These are phyloP conservation scores for Saitozyma sp. DNA, from an alignment of 768 basidiomycete genomes.

Conservation along the genomic window DNA sequence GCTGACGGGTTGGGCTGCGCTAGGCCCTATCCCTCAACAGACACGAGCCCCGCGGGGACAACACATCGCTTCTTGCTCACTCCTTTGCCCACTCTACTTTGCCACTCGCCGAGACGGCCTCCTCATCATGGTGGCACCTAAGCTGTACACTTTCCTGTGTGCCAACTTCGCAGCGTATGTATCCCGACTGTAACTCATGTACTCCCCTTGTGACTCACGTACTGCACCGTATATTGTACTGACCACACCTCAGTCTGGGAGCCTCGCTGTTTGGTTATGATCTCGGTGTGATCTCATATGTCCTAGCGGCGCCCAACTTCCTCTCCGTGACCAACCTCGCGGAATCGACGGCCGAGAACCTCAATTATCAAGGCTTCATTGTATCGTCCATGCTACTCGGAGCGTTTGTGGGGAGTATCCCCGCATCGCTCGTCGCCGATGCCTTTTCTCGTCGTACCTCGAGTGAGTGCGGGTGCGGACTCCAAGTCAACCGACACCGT, in stretches of 20 bases:
- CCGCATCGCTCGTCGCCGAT: slow-evolving; percentile 57
- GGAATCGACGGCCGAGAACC: slow-evolving; percentile 11
- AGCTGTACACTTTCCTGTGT: slow-evolving; percentile 43
- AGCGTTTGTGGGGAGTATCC: slow-evolving; percentile 35
- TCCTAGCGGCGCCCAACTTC: slow-evolving; percentile 43
- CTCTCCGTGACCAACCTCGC: slow-evolving; percentile 15
- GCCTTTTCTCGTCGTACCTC: slow-evolving; percentile 24
- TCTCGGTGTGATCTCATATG: slow-evolving; percentile 47
- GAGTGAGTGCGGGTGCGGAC: slow-evolving; percentile 4
- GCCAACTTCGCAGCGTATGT: slow-evolving; percentile 40
- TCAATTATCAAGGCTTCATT: slow-evolving; percentile 45
- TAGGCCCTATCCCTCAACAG: background rate
- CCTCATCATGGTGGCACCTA: slow-evolving; percentile 13
- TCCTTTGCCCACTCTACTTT: background rate
- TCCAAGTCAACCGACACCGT: no score
- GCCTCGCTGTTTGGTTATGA: slow-evolving; percentile 45
- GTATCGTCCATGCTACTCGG: slow-evolving; percentile 42
- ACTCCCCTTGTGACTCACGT: background rate
- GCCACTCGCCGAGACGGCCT: slow-evolving; percentile 12
- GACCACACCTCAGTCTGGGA: slow-evolving; percentile 18
- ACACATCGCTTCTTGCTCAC: background rate
- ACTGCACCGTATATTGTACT: background rate
- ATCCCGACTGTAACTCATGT: background rate
- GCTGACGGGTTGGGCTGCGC: background rate
- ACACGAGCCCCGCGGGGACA: background rate